These are phyloP conservation scores for Alternaria consortialis DNA, from an alignment of 2,329 filamentous ascomycete genomes.

Conservation along the genomic window DNA sequence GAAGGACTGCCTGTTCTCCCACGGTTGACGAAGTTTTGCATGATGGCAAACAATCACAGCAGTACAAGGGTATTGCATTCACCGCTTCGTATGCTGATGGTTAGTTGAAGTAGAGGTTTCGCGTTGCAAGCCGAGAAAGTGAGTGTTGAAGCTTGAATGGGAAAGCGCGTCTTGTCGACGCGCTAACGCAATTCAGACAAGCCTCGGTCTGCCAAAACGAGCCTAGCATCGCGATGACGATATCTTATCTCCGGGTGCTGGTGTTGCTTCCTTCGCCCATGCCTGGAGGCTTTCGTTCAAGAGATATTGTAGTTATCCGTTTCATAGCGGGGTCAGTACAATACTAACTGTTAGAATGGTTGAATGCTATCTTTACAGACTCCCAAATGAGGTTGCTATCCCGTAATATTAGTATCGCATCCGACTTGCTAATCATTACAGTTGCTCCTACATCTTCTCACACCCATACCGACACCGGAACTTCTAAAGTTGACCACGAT, in stretches of 20 bases:
- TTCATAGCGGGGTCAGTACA: not conserved
- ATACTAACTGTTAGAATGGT: conserved; percentile 23
- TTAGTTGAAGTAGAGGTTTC: not conserved
- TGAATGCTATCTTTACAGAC: conserved; percentile 45
- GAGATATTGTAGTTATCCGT: not conserved
- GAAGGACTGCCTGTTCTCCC: conserved; percentile 27
- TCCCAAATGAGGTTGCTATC: conserved; percentile 49
- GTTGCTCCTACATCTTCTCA: conserved; percentile 57
- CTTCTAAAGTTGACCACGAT: conserved; percentile 65
- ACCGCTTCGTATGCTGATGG: not conserved
- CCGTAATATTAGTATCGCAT: not conserved
- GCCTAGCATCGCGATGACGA: conserved; percentile 36
- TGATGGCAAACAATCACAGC: conserved; percentile 1
- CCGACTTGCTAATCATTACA: conserved; percentile 30
- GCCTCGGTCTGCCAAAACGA: conserved; percentile 14
- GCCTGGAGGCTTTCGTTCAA: conserved; percentile 8
- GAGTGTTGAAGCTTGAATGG: conserved; percentile 32
- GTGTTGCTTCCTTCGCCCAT: conserved; percentile 23
- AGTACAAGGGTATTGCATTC: not conserved
- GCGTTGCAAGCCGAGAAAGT: conserved; percentile 20
- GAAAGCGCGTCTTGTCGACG: conserved; percentile 37
- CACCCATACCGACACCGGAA: conserved; percentile 52
- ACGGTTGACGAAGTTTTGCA: conserved; percentile 35
- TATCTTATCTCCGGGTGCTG: conserved; percentile 36
- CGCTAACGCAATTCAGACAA: conserved; percentile 28